Evolutionary conservation across 345 rosid genomes (phyloP).

Genomic region (Syzygium grande): DNA sequence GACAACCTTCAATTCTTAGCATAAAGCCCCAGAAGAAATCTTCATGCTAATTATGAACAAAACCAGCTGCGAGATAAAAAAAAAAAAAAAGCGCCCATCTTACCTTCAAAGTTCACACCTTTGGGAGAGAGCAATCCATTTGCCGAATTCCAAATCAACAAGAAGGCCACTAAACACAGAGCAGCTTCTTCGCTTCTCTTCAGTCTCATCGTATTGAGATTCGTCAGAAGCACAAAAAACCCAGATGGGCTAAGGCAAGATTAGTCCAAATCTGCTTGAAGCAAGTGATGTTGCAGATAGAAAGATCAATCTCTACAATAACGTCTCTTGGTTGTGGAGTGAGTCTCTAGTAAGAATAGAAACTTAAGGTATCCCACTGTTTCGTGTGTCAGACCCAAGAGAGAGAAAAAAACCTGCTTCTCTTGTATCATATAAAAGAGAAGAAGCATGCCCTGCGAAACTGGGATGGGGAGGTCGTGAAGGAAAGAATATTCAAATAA

Average conservation of each 20-base stretch:
- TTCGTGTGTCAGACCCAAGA: neutral
- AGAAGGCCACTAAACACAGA: constrained; percentile 18
- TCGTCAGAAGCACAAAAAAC: constrained; percentile 14
- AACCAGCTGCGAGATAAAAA: neutral
- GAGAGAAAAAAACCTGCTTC: neutral
- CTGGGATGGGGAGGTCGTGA: neutral
- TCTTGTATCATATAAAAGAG: neutral
- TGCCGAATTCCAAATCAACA: constrained; percentile 19
- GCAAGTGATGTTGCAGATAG: neutral
- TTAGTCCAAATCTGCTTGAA: neutral
- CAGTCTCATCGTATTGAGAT: constrained; percentile 23
- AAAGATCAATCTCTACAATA: neutral
- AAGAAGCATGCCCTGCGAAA: neutral
- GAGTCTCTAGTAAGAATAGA: neutral
- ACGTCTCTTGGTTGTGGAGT: neutral
- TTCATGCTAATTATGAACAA: neutral
- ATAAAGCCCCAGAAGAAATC: neutral
- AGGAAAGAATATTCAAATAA: constrained; percentile 9
- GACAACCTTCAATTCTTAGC: neutral
- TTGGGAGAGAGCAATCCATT: constrained; percentile 17
- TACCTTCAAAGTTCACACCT: constrained; percentile 19
- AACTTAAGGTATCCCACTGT: neutral
- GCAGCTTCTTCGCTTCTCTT: constrained; percentile 11
- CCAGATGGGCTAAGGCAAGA: constrained; percentile 11
- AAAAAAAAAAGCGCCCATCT: neutral